These are phyloP conservation scores for Pseudogymnoascus sp. DNA, from an alignment of 2,329 filamentous ascomycete species.

Conservation along the genomic window DNA sequence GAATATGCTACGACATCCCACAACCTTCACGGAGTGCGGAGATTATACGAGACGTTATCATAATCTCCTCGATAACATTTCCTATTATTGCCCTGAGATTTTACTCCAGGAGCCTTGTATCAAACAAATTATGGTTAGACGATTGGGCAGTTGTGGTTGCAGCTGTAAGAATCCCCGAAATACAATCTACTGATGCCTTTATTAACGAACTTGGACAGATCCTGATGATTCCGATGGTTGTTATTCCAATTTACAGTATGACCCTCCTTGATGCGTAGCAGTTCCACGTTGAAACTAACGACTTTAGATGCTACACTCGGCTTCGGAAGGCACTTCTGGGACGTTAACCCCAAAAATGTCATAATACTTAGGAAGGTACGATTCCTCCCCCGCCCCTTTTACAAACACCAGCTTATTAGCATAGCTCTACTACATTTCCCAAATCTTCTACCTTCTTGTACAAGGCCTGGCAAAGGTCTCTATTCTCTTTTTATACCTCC, in stretches of 20 bases:
- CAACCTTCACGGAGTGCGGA: conserved; percentile 13
- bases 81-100: conserved; percentile 15
- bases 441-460: conserved; percentile 17
- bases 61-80: conserved; percentile 14
- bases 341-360: conserved; percentile 13
- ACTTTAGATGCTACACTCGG: conserved; percentile 14
- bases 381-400: not conserved
- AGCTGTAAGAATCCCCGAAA: conserved; percentile 11
- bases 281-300: not conserved
- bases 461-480: conserved; percentile 18
- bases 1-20: conserved; percentile 14
- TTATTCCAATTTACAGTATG: conserved; percentile 16
- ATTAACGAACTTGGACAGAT: conserved; percentile 11
- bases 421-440: conserved; percentile 18
- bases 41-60: conserved; percentile 13
- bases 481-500: conserved; percentile 18
- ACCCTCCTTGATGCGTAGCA: not conserved
- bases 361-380: conserved; percentile 15
- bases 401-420: not conserved
- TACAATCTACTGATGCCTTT: not conserved
- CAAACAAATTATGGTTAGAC: conserved; percentile 16
- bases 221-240: conserved; percentile 15
- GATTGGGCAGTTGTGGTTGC: conserved; percentile 14
- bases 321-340: conserved; percentile 18
- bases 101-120: conserved; percentile 14